Conservation (phyloP, 352 stramenopile genomes). For the Phytophthora macrochlamydospora region DNA sequence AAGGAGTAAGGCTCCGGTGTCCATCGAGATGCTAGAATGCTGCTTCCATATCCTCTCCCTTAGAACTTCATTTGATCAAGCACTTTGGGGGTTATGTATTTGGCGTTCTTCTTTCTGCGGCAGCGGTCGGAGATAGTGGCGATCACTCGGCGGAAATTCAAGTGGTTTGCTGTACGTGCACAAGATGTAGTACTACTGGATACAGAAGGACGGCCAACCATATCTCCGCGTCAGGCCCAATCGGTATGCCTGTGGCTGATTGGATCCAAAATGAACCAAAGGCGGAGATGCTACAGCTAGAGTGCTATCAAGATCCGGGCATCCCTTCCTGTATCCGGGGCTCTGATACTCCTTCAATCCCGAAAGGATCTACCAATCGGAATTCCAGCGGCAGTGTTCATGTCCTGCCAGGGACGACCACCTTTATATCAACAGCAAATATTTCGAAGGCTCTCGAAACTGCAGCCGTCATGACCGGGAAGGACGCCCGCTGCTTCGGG, state of each 20-base stretch:
- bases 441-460: not conserved
- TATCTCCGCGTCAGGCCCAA: not conserved
- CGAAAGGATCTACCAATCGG: not conserved
- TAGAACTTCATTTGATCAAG: not conserved
- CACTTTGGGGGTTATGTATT: not conserved
- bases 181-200: slow-evolving; percentile 12
- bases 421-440: not conserved
- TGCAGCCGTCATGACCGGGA: not conserved
- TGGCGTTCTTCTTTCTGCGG: slow-evolving; percentile 7
- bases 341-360: slow-evolving; percentile 8
- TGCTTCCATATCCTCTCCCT: not conserved
- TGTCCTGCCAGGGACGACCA: not conserved
- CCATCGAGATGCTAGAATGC: slow-evolving; percentile 2
- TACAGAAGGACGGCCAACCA: not conserved
- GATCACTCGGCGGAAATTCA: slow-evolving; percentile 7
- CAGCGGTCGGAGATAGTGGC: slow-evolving; percentile 11
- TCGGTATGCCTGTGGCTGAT: not conserved
- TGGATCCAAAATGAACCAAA: slow-evolving; percentile 8
- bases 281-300: slow-evolving; percentile 1
- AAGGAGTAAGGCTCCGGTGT: not conserved
- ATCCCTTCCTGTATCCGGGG: slow-evolving; percentile 14
- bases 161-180: slow-evolving; percentile 18
- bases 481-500: slow-evolving; percentile 7
- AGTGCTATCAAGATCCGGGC: slow-evolving; percentile 7
- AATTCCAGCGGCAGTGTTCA: slow-evolving; percentile 4